Conservation (phyloP, 192 early-diverging fungal species). For the Paraglomus brasilianum region DNA sequence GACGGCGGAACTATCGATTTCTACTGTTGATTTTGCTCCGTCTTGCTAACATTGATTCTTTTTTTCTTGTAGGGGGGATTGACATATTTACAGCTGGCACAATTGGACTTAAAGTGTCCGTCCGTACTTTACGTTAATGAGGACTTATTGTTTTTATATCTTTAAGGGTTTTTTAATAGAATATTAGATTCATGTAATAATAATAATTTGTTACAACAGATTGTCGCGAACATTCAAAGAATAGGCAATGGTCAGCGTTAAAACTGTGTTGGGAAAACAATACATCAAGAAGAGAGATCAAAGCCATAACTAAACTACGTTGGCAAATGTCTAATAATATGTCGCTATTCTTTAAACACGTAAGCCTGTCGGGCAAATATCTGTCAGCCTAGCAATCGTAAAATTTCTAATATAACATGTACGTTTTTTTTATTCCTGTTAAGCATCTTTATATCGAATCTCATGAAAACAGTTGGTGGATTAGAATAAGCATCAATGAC, state of each 20-base stretch:
- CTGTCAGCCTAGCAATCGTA: not conserved
- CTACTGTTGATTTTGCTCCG: slow-evolving; percentile 17
- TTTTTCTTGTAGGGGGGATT: slow-evolving; percentile 35
- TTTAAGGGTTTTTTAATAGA: not conserved
- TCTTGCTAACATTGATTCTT: not conserved
- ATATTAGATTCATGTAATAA: not conserved
- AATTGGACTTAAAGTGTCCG: slow-evolving; percentile 38
- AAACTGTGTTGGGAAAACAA: slow-evolving; percentile 31
- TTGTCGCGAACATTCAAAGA: slow-evolving; percentile 35
- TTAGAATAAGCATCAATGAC: slow-evolving; percentile 47
- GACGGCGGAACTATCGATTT: slow-evolving; percentile 6
- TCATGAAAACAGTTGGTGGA: slow-evolving; percentile 40
- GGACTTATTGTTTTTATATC: not conserved
- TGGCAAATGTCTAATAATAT: slow-evolving; percentile 33
- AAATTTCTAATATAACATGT: too few relatives aligned
- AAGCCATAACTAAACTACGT: not conserved
- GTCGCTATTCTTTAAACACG: slow-evolving; percentile 39
- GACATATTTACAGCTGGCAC: slow-evolving; percentile 37
- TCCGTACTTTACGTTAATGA: not conserved
- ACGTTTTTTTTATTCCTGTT: not conserved
- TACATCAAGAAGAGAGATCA: not conserved
- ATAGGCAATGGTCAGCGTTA: slow-evolving; percentile 41
- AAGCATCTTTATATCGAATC: slow-evolving; percentile 35
- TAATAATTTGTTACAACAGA: slow-evolving; percentile 13
- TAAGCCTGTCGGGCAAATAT: slow-evolving; percentile 22